phyloP scores from a whole-genome alignment of 2,329 filamentous ascomycete species.

The Graphium sp. region DNA sequence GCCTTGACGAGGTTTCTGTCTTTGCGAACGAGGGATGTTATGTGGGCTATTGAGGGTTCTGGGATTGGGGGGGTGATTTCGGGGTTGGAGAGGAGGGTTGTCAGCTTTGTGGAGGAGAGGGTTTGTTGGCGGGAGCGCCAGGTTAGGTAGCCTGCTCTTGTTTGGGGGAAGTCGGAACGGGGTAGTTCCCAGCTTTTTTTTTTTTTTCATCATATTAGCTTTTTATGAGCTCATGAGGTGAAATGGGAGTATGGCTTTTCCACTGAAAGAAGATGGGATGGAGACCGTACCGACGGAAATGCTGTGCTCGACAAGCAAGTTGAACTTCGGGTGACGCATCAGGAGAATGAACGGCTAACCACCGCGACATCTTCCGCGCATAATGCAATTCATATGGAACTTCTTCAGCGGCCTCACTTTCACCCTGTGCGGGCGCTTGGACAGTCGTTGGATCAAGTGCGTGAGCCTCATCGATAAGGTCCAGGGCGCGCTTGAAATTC shows the following conservation, averaged over 20 bases:
- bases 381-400: conserved; percentile 72
- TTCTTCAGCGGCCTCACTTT: conserved; percentile 17
- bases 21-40: conserved; percentile 62
- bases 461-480: conserved; percentile 53
- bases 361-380: conserved; percentile 61
- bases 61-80: conserved; percentile 19
- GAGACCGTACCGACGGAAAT: conserved; percentile 58
- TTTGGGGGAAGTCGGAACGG: conserved; percentile 55
- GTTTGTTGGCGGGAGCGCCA: conserved; percentile 64
- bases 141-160: conserved; percentile 57
- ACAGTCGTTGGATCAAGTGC: conserved; percentile 18
- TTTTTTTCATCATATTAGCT: conserved; percentile 1
- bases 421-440: too few relatives aligned
- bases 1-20: conserved; percentile 52
- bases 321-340: conserved; percentile 48
- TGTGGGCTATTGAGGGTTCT: conserved; percentile 36
- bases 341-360: conserved; percentile 45
- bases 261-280: conserved; percentile 3
- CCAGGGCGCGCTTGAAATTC: conserved; percentile 34
- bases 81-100: conserved; percentile 30
- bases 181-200: conserved; percentile 57
- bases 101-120: conserved; percentile 36
- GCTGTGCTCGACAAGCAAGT: conserved; percentile 68
- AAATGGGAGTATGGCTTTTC: background rate
- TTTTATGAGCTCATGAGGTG: background rate